A percentile compares a stretch with the other conserved stretches of the same genome.
phyloP scores from a whole-genome alignment of 495 filamentous ascomycete species.

The Xylaria sp. region DNA sequence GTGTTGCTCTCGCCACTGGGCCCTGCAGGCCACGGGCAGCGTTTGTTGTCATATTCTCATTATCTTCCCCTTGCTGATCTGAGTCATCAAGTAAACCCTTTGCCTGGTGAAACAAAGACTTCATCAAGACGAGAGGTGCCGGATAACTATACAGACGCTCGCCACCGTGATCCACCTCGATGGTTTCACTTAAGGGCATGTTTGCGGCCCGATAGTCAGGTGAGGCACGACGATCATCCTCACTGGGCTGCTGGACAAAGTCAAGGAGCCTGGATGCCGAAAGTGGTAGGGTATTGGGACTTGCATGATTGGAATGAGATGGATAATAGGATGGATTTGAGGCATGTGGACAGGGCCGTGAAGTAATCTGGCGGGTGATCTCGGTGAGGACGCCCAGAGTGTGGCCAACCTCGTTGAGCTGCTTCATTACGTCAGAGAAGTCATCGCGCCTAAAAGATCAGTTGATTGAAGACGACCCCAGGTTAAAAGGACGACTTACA shows the following conservation, averaged over 20 bases:
- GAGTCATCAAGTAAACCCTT: neutral
- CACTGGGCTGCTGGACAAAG: conserved; percentile 13
- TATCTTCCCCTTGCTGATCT: neutral
- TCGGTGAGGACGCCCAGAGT: conserved; percentile 27
- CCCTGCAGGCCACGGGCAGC: conserved; percentile 13
- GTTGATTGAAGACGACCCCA: neutral
- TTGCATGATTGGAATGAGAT: conserved; percentile 6
- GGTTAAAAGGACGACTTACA: conserved; percentile 20
- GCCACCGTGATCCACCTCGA: conserved; percentile 24
- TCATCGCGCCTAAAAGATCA: conserved; percentile 29
- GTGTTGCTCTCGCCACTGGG: conserved; percentile 15
- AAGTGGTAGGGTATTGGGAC: neutral
- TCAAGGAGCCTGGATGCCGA: conserved; percentile 7
- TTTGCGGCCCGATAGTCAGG: conserved; percentile 5
- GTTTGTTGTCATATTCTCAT: neutral
- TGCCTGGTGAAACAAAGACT: conserved; percentile 23
- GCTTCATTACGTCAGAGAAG: conserved; percentile 31
- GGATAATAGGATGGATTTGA: neutral
- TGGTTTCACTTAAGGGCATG: conserved; percentile 19
- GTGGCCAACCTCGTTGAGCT: conserved; percentile 28
- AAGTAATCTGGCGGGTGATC: conserved; percentile 28
- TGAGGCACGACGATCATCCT: neutral
- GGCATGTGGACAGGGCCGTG: conserved; percentile 20
- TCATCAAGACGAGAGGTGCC: conserved; percentile 28
- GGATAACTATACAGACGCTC: conserved; percentile 32